Conservation (phyloP, 2,329 filamentous ascomycete species). For the Fusarium goolgardi region DNA sequence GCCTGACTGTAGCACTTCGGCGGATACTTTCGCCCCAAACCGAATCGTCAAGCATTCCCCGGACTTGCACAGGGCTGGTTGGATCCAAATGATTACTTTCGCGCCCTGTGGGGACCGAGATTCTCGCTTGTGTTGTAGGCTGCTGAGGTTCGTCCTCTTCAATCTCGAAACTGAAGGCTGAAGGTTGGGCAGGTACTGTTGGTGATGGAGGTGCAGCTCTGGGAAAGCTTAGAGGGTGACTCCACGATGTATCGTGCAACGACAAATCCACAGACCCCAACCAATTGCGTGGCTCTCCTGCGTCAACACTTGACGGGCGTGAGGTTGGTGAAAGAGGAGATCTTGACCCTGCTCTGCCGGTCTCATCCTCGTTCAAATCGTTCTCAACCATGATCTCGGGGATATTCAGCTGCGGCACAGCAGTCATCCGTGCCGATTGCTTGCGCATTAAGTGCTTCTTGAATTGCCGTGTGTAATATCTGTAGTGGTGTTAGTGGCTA, state of each 20-base stretch:
- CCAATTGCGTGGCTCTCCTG: conserved; percentile 57
- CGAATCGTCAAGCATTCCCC: conserved; percentile 87
- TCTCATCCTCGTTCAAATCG: conserved; percentile 64
- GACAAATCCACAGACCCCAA: conserved; percentile 59
- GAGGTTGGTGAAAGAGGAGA: conserved; percentile 40
- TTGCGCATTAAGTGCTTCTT: conserved; percentile 79
- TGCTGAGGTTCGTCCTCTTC: conserved; percentile 55
- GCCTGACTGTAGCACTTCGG: conserved; percentile 79
- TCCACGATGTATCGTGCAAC: conserved; percentile 46
- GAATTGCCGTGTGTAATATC: conserved; percentile 87
- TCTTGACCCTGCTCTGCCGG: conserved; percentile 33
- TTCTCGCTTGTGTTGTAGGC: conserved; percentile 54
- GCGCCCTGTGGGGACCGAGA: conserved; percentile 63
- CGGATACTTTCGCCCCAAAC: conserved; percentile 94
- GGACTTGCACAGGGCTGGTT: conserved; percentile 72
- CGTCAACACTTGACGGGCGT: conserved; percentile 44
- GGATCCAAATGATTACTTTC: conserved; percentile 61
- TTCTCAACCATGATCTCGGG: conserved; percentile 93
- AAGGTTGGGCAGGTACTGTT: conserved; percentile 62
- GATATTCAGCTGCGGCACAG: conserved; percentile 81
- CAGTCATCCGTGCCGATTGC: conserved; percentile 79
- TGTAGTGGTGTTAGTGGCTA: conserved; percentile 44
- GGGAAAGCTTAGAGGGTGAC: conserved; percentile 67
- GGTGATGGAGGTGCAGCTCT: conserved; percentile 58
- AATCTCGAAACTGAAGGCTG: conserved; percentile 69